Base-by-base conservation (phyloP, 2,329 filamentous ascomycete species). In the Huntiella savannae region DNA sequence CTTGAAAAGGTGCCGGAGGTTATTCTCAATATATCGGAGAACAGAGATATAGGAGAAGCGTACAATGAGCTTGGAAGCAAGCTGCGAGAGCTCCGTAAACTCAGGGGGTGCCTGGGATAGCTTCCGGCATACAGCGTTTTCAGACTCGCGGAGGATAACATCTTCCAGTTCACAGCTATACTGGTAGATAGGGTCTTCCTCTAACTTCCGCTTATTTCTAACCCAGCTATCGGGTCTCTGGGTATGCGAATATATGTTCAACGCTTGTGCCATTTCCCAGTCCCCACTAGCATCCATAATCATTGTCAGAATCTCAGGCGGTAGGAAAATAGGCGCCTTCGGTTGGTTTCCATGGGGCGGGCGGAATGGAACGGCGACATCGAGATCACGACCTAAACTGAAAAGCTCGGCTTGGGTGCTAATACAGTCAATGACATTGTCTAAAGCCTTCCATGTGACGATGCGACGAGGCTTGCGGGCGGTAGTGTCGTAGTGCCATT, bases 11-110 rank as follows among this genome's bases (percentile, higher is more conserved):
- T 92, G 68, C 4, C 70, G 70, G 8, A 71, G 68, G 54, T 77
- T 77, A 39, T 64, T 62, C 51, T 76, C 74, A 52, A 77, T 63
- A 53, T 73, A 86, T 2, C 74, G 73, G 33, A 96, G 72, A 3
- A 94, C 75, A 10, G 82, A 75, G 12, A 79, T 81, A 54, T 88
- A 78, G 37, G 79, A 82, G 59, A 95, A 95, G 53, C 91, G 86
- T 65, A 95, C 85, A 54, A 94, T 86, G 36, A 94, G 73, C 56
- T 87, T 86, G 51, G 91, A 82, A 34, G 83, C 82, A 1, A 92
- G 68, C 2, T 79, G 79, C 0, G 86, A 91, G 10, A 95, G 69
- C 52, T 79, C 69, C 52, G 66, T 65, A 53, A 84, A 80, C 19
- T 75, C 75, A 33, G 80, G 75, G 0, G 81, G 78, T 13, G 82